Evolutionary conservation across 176 grass and related monocot genomes (phyloP), one percentile per base, ranked within the genome.

Genomic region (Eleusine indica): DNA sequence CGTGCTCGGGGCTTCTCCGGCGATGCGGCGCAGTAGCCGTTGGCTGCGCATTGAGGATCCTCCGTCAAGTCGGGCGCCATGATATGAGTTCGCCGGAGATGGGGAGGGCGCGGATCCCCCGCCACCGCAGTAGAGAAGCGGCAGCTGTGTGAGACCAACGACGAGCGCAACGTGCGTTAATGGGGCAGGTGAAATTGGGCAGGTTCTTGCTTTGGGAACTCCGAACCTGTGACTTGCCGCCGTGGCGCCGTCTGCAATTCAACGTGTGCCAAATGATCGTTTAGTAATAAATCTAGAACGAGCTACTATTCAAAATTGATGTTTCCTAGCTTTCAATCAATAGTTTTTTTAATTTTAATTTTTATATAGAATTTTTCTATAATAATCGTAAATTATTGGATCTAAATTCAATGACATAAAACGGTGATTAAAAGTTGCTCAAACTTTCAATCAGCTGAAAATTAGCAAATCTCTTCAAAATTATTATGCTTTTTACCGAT

Each of bases 51-150:
- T 75, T 85, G 79, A 66, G 61, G 63, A 41, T 79, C 62, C 68
- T 90, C 85, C 76, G 17, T 57, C 77, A 70, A 25, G 0, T 72
- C 16, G 37, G 39, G 77, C 48, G 89, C 82, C 77, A 81, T 88
- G 85, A 21, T 73, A 77, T 88, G 89, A 28, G 58, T 14, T 80
- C 39, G 77, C 66, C 85, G 47, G 71, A 46, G 81, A 87, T 7
- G 71, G 81, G 74, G 66, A 28, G 12, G 15, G 67, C n/a, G 51
- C 38, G 52, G 74, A 71, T 54, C 66, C 77, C 61, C 78, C 66
- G 52, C 70, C 44, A 29, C 21, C 18, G 57, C 81, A 64, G 42
- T 69, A 42, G 64, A 71, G 85, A 75, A 47, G 81, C 71, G 70
- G 88, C 71, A 71, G 92, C 83, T 65, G 67, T n/a, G 54, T 11